phyloP scores from a whole-genome alignment of 345 rosid species.

The Alliaria petiolata region DNA sequence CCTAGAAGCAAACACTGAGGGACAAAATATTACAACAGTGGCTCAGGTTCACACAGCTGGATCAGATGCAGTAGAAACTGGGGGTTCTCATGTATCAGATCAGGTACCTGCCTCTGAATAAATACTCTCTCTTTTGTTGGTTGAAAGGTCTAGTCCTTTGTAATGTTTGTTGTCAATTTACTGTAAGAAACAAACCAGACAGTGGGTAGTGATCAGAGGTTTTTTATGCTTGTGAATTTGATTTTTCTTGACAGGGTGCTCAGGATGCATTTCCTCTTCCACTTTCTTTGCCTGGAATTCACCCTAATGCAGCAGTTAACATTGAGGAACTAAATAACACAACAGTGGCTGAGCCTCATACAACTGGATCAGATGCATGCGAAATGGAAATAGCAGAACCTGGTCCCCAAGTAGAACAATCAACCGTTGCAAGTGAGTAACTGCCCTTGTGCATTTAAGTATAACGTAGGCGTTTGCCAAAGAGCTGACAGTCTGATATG shows the following conservation, averaged over 20 bases:
- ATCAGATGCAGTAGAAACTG: conserved; percentile 10
- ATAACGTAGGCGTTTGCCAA: conserved; percentile 12
- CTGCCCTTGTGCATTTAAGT: conserved; percentile 3
- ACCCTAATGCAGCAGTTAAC: conserved; percentile 27
- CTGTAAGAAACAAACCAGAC: not conserved
- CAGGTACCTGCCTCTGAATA: conserved; percentile 18
- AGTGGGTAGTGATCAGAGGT: not conserved
- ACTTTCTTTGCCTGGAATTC: conserved; percentile 32
- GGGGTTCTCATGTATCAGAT: not conserved
- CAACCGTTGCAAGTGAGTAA: conserved; percentile 28
- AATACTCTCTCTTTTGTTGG: not conserved
- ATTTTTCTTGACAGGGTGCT: conserved; percentile 27
- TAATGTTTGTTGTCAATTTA: not conserved
- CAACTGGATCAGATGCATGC: conserved; percentile 18
- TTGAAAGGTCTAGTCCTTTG: not conserved
- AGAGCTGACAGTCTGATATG: not conserved
- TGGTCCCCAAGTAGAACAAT: conserved; percentile 23
- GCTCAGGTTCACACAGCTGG: conserved; percentile 12
- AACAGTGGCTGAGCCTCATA: conserved; percentile 15
- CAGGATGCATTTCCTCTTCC: conserved; percentile 29
- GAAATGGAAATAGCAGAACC: conserved; percentile 11
- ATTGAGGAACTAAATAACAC: conserved; percentile 27
- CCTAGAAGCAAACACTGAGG: conserved; percentile 1
- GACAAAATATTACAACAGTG: conserved; percentile 6
- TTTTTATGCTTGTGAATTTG: no score